phyloP scores from a whole-genome alignment of 2,329 filamentous ascomycete species.

The Calonectria ilicicola region DNA sequence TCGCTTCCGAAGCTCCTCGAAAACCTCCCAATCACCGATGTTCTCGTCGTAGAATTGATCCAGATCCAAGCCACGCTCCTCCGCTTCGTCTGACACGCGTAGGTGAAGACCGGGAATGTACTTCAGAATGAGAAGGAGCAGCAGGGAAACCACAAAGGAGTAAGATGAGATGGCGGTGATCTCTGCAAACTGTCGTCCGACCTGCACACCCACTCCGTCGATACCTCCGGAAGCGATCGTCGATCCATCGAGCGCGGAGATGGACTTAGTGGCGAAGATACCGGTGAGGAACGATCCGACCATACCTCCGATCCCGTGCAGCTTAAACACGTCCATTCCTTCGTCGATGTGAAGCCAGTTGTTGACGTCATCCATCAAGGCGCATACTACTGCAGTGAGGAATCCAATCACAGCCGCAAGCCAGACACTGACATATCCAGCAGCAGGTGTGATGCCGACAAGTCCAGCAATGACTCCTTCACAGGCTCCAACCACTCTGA shows the following conservation, averaged over 20 bases:
- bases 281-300: slow-evolving; percentile 68
- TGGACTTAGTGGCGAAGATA: slow-evolving; percentile 63
- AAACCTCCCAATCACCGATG: slow-evolving; percentile 29
- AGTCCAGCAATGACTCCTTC: slow-evolving; percentile 66
- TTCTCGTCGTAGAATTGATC: slow-evolving; percentile 29
- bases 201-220: slow-evolving; percentile 24
- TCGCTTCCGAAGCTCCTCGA: slow-evolving; percentile 20
- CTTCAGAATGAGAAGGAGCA: slow-evolving; percentile 25
- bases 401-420: slow-evolving; percentile 63
- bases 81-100: slow-evolving; percentile 26
- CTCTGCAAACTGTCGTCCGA: slow-evolving; percentile 26
- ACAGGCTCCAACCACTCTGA: slow-evolving; percentile 29
- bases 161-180: slow-evolving; percentile 29
- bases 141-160: slow-evolving; percentile 20
- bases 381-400: slow-evolving; percentile 60
- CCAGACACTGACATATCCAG: slow-evolving; percentile 65
- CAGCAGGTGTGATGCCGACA: slow-evolving; percentile 69
- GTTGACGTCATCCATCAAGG: slow-evolving; percentile 60
- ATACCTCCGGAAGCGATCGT: slow-evolving; percentile 40
- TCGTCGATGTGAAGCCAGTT: slow-evolving; percentile 67
- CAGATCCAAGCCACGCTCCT: slow-evolving; percentile 26
- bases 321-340: slow-evolving; percentile 69
- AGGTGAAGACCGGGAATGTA: slow-evolving; percentile 28
- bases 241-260: slow-evolving; percentile 64
- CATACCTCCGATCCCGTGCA: slow-evolving; percentile 70